Evolutionary conservation across 2,329 filamentous ascomycete genomes (phyloP), one percentile per base, ranked within the genome.

Genomic region (Ceratocystis cubensis): DNA sequence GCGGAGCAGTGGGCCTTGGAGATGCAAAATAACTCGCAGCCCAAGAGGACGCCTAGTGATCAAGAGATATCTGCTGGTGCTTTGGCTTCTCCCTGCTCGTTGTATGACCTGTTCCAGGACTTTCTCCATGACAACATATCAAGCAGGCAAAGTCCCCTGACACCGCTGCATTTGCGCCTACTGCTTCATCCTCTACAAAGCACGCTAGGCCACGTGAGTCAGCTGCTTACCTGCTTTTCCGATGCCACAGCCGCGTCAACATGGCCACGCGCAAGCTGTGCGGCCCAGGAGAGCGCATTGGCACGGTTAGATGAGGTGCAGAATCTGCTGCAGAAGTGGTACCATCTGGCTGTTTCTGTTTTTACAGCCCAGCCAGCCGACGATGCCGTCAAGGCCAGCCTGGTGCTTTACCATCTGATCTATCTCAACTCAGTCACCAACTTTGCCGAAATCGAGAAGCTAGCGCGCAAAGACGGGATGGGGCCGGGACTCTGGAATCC

Each of bases 391-490:
- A 81, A 82, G 71, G 84, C 83, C 69, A 88, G 86, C 71, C 75
- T 89, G 53, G 81, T 87, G 56, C 80, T 89, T 68, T 89, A 87
- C 73, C 87, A 90, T 71, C 79, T 89, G 53, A 84, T 89, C 72
- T 85, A 82, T 62, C 79, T 90, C 67, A 88, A 88, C 70, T 81
- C 84, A 7, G 81, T 88, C 33, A 86, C 85, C 17, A 84, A 84
- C 74, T 88, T 89, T 71, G 79, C 82, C 1, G 83, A 86, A 70
- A 83, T 89, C 59, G 87, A 89, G 75, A 79, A 81, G 2, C 76
- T 89, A 8, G 86, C 86, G 2, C 80, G 86, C 17, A 79, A 81
- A 45, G 85, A 88, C 67, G 78, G 76, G 25, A 78, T 83, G 59
- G 63, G 59, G 6, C 13, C 50, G 17, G 80, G 80, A 6, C 81